Evolutionary conservation across 2,329 filamentous ascomycete genomes (phyloP).

Genomic region (Ophiostoma ulmi): DNA sequence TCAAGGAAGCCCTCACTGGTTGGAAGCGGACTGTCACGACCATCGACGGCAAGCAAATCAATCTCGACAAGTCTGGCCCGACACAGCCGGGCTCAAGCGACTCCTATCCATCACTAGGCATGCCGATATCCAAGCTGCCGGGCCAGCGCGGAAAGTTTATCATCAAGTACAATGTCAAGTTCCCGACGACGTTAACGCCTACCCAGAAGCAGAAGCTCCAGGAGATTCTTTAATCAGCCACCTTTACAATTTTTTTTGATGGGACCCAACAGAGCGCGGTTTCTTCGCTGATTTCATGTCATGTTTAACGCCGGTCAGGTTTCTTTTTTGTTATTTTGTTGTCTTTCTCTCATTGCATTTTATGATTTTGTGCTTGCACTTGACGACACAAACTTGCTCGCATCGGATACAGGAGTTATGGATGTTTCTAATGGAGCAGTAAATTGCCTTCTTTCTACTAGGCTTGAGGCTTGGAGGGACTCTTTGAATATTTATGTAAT

Average conservation of each 20-base stretch:
- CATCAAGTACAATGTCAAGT: conserved; percentile 86
- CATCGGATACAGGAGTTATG: conserved; percentile 17
- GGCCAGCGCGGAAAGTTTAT: conserved; percentile 80
- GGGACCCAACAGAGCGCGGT: too few species aligned
- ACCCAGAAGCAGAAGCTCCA: conserved; percentile 75
- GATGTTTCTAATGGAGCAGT: neutral
- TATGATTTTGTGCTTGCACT: conserved; percentile 5
- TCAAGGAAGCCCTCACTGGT: conserved; percentile 92
- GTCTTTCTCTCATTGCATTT: neutral
- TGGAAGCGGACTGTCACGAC: conserved; percentile 90
- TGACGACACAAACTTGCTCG: neutral
- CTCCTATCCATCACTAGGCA: conserved; percentile 77
- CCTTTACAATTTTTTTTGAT: neutral
- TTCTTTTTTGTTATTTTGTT: neutral
- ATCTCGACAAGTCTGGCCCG: conserved; percentile 72
- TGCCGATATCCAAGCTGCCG: conserved; percentile 91
- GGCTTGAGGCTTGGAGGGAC: neutral
- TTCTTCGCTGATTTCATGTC: neutral
- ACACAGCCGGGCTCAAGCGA: conserved; percentile 81
- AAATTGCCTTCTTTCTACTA: neutral
- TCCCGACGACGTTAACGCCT: conserved; percentile 70
- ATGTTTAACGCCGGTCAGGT: neutral
- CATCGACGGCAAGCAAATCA: conserved; percentile 84
- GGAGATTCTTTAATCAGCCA: conserved; percentile 60
- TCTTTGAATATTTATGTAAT: conserved; percentile 6